phyloP scores from a whole-genome alignment of 257 asterid species.

The Paulownia fortunei region DNA sequence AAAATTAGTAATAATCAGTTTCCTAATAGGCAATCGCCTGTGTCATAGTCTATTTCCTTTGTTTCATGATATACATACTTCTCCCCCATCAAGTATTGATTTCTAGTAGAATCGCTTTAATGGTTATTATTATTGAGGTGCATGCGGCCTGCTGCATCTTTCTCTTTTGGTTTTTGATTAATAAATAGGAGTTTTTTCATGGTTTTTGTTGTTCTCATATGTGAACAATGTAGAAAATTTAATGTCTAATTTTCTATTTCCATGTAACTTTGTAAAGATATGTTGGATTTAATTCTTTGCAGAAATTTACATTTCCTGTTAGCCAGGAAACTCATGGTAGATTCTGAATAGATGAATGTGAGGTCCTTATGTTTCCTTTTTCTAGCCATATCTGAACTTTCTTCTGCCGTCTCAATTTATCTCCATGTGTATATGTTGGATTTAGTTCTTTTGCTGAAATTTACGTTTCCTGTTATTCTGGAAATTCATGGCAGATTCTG shows the following conservation, averaged over 20 bases:
- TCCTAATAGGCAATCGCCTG: neutral
- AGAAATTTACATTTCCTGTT: neutral
- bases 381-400: neutral
- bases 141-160: neutral
- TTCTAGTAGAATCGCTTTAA: neutral
- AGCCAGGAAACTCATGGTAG: conserved; percentile 1
- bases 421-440: neutral
- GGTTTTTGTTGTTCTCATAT: neutral
- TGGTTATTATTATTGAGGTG: neutral
- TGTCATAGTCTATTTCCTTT: neutral
- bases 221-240: neutral
- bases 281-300: neutral
- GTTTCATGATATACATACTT: neutral
- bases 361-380: neutral
- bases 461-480: neutral
- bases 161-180: neutral
- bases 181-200: neutral
- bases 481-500: neutral
- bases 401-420: neutral
- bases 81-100: neutral
- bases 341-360: neutral
- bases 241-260: neutral
- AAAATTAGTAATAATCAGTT: neutral
- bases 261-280: conserved; percentile 6
- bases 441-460: conserved; percentile 6